These are phyloP conservation scores for Gynandropsis gynandra DNA, from an alignment of 345 rosid species.

Conservation along the genomic window DNA sequence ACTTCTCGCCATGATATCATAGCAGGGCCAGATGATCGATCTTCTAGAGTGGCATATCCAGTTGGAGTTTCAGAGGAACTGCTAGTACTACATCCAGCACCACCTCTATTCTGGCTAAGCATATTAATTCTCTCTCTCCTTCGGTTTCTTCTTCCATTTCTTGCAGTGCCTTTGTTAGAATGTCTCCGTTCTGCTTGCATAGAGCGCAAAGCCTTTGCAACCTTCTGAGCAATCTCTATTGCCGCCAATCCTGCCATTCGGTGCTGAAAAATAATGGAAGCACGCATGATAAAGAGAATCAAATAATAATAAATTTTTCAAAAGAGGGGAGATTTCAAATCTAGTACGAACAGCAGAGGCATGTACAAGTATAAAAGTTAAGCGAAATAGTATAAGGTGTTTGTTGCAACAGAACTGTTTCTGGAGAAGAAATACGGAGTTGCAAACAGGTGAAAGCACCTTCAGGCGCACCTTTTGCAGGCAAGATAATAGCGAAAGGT, in stretches of 20 bases:
- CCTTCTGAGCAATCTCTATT: conserved; percentile 81
- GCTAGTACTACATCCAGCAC: conserved; percentile 92
- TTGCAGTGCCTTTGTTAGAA: conserved; percentile 44
- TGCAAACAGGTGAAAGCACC: not conserved
- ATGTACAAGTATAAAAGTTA: conserved; percentile 1
- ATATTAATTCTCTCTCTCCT: conserved; percentile 63
- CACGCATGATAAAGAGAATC: conserved; percentile 9
- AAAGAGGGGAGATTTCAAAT: conserved; percentile 1
- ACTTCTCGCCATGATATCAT: conserved; percentile 80
- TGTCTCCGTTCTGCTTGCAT: conserved; percentile 66
- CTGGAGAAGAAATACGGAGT: conserved; percentile 4
- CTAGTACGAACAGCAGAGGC: conserved; percentile 4
- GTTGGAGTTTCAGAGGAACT: conserved; percentile 58
- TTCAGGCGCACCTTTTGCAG: not conserved
- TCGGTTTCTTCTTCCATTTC: conserved; percentile 56
- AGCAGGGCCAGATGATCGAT: conserved; percentile 49
- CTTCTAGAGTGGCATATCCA: conserved; percentile 54
- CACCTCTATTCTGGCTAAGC: conserved; percentile 90
- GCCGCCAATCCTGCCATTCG: conserved; percentile 99
- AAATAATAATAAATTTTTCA: not conserved
- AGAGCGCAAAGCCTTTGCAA: conserved; percentile 89
- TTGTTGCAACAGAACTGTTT: conserved; percentile 5
- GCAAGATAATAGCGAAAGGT: not conserved
- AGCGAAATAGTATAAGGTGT: not conserved
- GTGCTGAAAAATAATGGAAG: conserved; percentile 50